phyloP scores from a whole-genome alignment of 192 early-diverging fungal species.

The Podila clonocystis region DNA sequence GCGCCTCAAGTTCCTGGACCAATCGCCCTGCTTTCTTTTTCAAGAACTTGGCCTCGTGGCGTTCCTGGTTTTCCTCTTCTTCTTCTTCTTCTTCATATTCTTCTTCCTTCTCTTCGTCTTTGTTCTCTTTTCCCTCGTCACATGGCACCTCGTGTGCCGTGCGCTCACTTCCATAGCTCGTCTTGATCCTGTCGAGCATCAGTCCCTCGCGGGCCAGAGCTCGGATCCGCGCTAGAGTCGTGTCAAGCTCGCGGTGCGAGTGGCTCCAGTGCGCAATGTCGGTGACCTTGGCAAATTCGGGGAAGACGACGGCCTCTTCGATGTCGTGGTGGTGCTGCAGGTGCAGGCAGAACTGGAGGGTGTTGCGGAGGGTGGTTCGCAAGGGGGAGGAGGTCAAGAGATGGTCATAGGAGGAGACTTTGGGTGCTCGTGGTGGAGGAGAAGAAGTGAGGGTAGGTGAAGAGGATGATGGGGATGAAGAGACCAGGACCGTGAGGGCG shows the following conservation, averaged over 20 bases:
- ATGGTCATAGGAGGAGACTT: background rate
- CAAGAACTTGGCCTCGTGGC: background rate
- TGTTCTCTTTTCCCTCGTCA: background rate
- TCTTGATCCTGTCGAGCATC: background rate
- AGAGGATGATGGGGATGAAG: background rate
- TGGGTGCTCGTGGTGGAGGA: background rate
- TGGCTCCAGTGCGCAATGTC: constrained; percentile 2
- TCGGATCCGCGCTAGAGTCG: background rate
- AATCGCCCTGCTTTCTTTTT: background rate
- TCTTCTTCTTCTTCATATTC: background rate
- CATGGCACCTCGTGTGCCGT: background rate
- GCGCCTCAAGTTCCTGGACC: background rate
- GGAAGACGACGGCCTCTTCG: background rate
- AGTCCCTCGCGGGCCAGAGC: background rate
- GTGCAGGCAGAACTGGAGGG: background rate
- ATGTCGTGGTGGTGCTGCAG: background rate
- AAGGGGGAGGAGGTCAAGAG: background rate
- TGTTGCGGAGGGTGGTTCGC: background rate
- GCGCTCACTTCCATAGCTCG: background rate
- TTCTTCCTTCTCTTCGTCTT: background rate
- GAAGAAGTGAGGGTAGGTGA: background rate
- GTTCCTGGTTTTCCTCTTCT: background rate
- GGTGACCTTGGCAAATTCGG: constrained; percentile 6
- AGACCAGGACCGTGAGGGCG: background rate
- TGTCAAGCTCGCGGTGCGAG: background rate